Conservation (phyloP, 1,139 yeast genomes). For the Scheffersomyces stambukii region DNA sequence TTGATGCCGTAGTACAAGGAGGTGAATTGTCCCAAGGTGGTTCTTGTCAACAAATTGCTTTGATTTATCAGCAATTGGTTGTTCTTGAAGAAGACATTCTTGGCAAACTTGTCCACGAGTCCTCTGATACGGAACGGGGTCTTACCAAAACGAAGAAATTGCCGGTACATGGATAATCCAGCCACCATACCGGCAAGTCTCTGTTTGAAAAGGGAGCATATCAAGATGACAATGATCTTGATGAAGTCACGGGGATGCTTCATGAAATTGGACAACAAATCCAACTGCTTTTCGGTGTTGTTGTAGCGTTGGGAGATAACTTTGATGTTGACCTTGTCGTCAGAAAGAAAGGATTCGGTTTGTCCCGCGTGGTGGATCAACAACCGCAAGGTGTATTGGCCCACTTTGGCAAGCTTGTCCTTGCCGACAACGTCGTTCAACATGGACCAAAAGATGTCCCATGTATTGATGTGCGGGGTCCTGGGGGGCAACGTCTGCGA, state of each 20-base stretch:
- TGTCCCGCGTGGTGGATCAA: slow-evolving; percentile 46
- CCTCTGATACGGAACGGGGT: slow-evolving; percentile 55
- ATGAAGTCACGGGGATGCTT: slow-evolving; percentile 42
- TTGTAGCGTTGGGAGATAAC: slow-evolving; percentile 29
- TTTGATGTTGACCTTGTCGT: slow-evolving; percentile 27
- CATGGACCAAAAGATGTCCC: slow-evolving; percentile 49
- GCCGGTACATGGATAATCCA: slow-evolving; percentile 60
- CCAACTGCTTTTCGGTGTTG: slow-evolving; percentile 29
- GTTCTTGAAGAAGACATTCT: slow-evolving; percentile 8
- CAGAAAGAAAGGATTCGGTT: slow-evolving; percentile 34
- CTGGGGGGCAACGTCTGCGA: slow-evolving; percentile 1
- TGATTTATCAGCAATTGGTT: slow-evolving; percentile 17
- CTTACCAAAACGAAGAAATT: slow-evolving; percentile 66
- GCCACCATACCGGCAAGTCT: slow-evolving; percentile 37
- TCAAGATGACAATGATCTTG: slow-evolving; percentile 28
- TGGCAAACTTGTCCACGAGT: slow-evolving; percentile 19
- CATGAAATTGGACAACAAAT: slow-evolving; percentile 33
- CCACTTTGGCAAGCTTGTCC: slow-evolving; percentile 63
- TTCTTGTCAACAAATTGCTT: slow-evolving; percentile 34
- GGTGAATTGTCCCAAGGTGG: slow-evolving; percentile 43
- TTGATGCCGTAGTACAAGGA: slow-evolving; percentile 59
- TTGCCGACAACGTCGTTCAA: slow-evolving; percentile 59
- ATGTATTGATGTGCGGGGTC: slow-evolving; percentile 7
- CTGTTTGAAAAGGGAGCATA: slow-evolving; percentile 29
- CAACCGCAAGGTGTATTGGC: slow-evolving; percentile 56